Evolutionary conservation across 352 stramenopile genomes (phyloP).

Genomic region (Halophytophthora polymorphica): DNA sequence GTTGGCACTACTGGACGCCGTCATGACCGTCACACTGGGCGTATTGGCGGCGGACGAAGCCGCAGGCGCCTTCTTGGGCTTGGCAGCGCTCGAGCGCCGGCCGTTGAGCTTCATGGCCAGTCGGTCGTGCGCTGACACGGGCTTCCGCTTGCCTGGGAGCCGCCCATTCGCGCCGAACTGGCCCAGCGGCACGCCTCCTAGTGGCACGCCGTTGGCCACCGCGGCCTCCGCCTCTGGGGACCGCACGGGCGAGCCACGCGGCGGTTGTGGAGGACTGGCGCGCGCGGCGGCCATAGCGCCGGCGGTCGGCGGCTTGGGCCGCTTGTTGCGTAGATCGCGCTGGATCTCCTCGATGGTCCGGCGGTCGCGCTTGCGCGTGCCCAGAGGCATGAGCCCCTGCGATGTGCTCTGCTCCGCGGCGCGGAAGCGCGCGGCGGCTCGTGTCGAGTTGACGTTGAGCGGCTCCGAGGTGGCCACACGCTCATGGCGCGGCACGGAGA

Average conservation of each 20-base stretch:
- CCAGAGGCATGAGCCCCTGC: constrained; percentile 67
- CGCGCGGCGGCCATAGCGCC: constrained; percentile 20
- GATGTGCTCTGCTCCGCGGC: constrained; percentile 42
- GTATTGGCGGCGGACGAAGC: constrained; percentile 36
- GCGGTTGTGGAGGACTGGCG: constrained; percentile 47
- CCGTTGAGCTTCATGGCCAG: constrained; percentile 77
- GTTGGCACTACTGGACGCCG: constrained; percentile 19
- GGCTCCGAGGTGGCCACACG: constrained; percentile 35
- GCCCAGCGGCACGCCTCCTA: constrained; percentile 53
- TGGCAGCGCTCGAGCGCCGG: constrained; percentile 37
- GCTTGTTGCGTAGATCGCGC: constrained; percentile 70
- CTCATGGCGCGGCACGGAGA: constrained; percentile 31
- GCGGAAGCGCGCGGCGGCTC: constrained; percentile 62
- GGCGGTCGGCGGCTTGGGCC: constrained; percentile 29
- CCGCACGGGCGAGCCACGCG: constrained; percentile 56
- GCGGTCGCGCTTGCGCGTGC: constrained; percentile 81
- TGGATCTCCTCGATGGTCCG: constrained; percentile 89
- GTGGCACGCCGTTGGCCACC: constrained; percentile 26
- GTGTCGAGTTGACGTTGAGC: constrained; percentile 72
- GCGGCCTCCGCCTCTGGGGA: constrained; percentile 55
- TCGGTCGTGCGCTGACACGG: constrained; percentile 64
- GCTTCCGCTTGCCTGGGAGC: constrained; percentile 53
- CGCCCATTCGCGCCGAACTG: constrained; percentile 41
- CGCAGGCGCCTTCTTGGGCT: constrained; percentile 43
- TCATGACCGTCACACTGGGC: constrained; percentile 51